Base-by-base conservation (phyloP, 176 grass and related monocot species). In the Pontederia crassipes region DNA sequence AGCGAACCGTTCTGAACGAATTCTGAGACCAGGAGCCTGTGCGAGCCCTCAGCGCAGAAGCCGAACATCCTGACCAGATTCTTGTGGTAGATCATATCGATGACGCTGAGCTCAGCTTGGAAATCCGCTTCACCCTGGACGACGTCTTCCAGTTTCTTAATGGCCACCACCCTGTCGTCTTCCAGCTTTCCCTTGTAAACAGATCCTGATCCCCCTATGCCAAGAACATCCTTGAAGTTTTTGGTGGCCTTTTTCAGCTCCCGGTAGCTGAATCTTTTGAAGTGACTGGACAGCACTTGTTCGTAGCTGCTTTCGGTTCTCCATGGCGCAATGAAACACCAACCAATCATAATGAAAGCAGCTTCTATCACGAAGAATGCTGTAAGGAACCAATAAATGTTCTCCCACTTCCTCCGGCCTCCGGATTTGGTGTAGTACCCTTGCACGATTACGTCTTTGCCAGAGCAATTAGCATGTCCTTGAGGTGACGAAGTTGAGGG, bases 11-110 rank as follows among this genome's bases (percentile, higher is more conserved):
- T 77, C 52, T 68, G 48, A 2, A 77, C 56, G 24, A 49, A 77
- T 55, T 77, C 74, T 20, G 74, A 61, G 61, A 77, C 74, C 14
- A 77, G 17, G 12, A 77, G 74, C 57, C 49, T 69, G 60, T 62
- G 55, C 12, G 56, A 46, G 12, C 57, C 16, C 51, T 69, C 65
- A 2, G 55, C 61, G 68, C 74, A 77, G 68, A 77, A 77, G 9
- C 74, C 74, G 13, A 60, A 59, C 46, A 69, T 40, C 69, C 51
- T 77, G 4, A 77, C 65, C 29, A 77, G 27, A 61, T 77, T 77
- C 74, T 59, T 77, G 24, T 77, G 74, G 26, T 77, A 69, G 11
- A 77, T 77, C 69, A 64, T 77, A 2, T 65, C 54, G 45, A 77
- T 69, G 5, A 58, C 49, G 46, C 65, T 77, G 26, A 75, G 45